Conservation (phyloP, 495 filamentous ascomycete genomes). For the Geopyxis carbonaria region DNA sequence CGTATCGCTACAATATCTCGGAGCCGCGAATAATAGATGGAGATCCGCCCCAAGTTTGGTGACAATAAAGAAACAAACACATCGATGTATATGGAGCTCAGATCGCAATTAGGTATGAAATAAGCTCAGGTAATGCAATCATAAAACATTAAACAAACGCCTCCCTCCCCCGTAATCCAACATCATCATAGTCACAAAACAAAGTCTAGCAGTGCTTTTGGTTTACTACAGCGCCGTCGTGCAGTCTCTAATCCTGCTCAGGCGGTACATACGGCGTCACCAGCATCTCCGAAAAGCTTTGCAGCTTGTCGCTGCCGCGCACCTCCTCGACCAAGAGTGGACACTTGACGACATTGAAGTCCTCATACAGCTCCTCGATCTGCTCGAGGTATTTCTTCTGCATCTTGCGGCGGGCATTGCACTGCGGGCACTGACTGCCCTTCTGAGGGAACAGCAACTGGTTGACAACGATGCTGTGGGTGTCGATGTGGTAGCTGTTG, state of each 20-base stretch:
- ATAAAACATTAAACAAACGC: too few relatives aligned
- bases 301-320: conserved; percentile 79
- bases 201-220: too few relatives aligned
- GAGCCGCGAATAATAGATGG: too few relatives aligned
- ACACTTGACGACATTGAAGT: conserved; percentile 99
- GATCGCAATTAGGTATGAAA: too few relatives aligned
- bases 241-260: conserved; percentile 27
- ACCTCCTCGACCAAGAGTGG: conserved; percentile 90
- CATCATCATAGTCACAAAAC: too few relatives aligned
- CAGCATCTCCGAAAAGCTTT: conserved; percentile 87
- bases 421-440: conserved; percentile 80
- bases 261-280: conserved; percentile 71
- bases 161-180: too few relatives aligned
- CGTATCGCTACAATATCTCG: too few relatives aligned
- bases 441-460: conserved; percentile 87
- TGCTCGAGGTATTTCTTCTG: conserved; percentile 99
- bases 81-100: too few relatives aligned
- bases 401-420: conserved; percentile 88
- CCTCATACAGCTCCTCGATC: conserved; percentile 95
- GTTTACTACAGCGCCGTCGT: too few relatives aligned
- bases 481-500: conserved; percentile 83
- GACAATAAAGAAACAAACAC: too few relatives aligned
- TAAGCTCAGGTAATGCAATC: too few relatives aligned
- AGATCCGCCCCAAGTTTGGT: too few relatives aligned
- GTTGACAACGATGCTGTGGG: conserved; percentile 94